Base-by-base conservation (phyloP, 352 stramenopile species). In the Blastocystis sp. region DNA sequence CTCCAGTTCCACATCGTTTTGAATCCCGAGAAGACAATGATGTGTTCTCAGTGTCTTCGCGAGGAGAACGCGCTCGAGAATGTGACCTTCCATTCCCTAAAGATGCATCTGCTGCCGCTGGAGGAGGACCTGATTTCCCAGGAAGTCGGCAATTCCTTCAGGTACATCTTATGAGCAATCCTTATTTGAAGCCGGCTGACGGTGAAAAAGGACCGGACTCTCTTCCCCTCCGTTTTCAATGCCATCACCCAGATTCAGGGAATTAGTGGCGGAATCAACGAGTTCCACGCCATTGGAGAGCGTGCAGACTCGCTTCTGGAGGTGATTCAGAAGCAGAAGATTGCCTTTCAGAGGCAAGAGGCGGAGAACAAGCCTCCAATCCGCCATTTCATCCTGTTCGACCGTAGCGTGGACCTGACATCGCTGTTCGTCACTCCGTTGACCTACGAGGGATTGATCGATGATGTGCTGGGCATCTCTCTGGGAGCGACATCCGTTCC, bases 361-460 rank as follows among this genome's bases (percentile, higher is more conserved):
- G 19, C 14, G 38, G 2, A 61, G 5, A 45, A 40, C 34, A 71
- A 70, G 1, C 52, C 19, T 74, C 48, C 59, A 2, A 74, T 84
- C 5, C 59, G 62, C 59, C 74, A 84, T 40, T 74, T 67, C 3
- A 84, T 84, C 23, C 52, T 84, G 2, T 14, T 84, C 3, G 74
- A 84, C 11, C 59, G 74, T 11, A 34, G 14, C 28, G 34, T 74
- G n/a, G 74, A 84, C 1, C 64, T 84, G 40, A 67, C 14, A 21
- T 66, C 28, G 19, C 62, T 71, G 34, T 71, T 84, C 48, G 62
- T 84, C 5, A 84, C 74, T 21, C 74, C 74, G 40, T 45, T 84
- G 19, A 69, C 74, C 2, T 84, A 84, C 48, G 74, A 84, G 38
- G 74, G 74, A 3, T 38, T 84, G 3, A 74, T 84, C n/a, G 74